Conservation (phyloP, 1,284 basidiomycete genomes). For the Heterobasidion annosum region DNA sequence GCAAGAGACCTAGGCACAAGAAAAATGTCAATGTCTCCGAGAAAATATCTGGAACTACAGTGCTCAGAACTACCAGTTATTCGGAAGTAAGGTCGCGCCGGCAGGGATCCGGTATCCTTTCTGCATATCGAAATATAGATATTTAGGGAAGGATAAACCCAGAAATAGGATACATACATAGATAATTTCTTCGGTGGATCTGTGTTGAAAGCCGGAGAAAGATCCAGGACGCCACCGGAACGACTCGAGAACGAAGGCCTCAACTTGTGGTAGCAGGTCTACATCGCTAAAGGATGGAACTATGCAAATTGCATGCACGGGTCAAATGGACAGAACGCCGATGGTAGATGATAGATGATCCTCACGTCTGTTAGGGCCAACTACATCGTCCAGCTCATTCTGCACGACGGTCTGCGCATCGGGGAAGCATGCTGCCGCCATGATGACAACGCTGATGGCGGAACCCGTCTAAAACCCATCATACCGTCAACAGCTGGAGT, state of each 20-base stretch:
- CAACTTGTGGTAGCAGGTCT: slow-evolving; percentile 40
- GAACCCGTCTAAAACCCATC: slow-evolving; percentile 31
- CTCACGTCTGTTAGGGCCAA: slow-evolving; percentile 45
- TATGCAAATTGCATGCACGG: slow-evolving; percentile 9
- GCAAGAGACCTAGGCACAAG: slow-evolving; percentile 33
- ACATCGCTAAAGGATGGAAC: slow-evolving; percentile 45
- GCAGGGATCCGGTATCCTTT: slow-evolving; percentile 46
- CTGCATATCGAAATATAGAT: slow-evolving; percentile 18
- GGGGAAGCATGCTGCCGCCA: slow-evolving; percentile 58
- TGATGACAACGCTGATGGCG: slow-evolving; percentile 44
- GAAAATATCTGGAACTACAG: not conserved
- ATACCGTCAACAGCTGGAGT: not conserved
- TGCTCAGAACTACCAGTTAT: slow-evolving; percentile 36
- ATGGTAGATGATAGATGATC: not conserved
- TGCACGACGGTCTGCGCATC: slow-evolving; percentile 46
- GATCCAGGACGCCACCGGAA: slow-evolving; percentile 59
- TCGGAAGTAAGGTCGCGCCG: slow-evolving; percentile 50
- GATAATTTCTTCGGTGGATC: slow-evolving; percentile 48
- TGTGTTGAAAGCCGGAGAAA: slow-evolving; percentile 38
- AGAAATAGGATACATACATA: slow-evolving; percentile 30
- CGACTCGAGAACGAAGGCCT: slow-evolving; percentile 52
- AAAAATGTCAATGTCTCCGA: not conserved
- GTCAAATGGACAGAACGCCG: not conserved
- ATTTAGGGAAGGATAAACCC: not conserved
- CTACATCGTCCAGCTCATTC: slow-evolving; percentile 47